Evolutionary conservation across 352 stramenopile genomes (phyloP), one percentile per base, ranked within the genome.

Genomic region (Elongisporangium senticosum): DNA sequence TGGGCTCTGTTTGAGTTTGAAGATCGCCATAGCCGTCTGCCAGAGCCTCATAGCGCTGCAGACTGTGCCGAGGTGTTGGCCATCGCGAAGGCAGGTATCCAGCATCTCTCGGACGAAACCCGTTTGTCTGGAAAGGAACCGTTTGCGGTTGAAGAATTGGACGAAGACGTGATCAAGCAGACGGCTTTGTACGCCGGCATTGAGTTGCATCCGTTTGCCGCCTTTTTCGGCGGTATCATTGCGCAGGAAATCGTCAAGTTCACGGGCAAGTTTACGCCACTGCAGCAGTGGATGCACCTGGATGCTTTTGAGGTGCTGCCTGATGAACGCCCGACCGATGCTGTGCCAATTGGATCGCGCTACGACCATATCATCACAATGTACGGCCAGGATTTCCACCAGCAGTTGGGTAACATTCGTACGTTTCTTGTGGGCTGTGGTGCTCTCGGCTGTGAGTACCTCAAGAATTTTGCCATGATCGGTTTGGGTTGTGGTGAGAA

Each of bases 231-330:
- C 53, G 85, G 85, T 40, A 74, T 94, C 40, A 62, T 94, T 58
- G 85, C 85, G 7, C 85, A 94, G 54, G 85, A 94, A 71, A 77
- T 94, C n/a, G 85, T 94, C 53, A 94, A 94, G 63, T 93, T 93
- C 53, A 94, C 85, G 43, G 86, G 86, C 53, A 95, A 95, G 55
- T 95, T 93, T 47, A 89, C 84, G 10, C 83, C 86, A 7, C 49
- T 95, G 49, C 89, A 91, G 62, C 86, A 95, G 53, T 95, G 83
- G 83, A 62, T 95, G 40, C 83, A 95, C 61, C 72, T 91, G 61
- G 86, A 95, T 66, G 79, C 80, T 7, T 89, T 92, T 37, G 85
- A 94, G 56, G 79, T 93, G 20, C 65, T 94, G 4, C 85, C 83
- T 14, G 75, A 85, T 43, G 68, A 86, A 53, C 71, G 69, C 1